Evolutionary conservation across 257 asterid species (phyloP).

Genomic region (Coffea eugenioides): DNA sequence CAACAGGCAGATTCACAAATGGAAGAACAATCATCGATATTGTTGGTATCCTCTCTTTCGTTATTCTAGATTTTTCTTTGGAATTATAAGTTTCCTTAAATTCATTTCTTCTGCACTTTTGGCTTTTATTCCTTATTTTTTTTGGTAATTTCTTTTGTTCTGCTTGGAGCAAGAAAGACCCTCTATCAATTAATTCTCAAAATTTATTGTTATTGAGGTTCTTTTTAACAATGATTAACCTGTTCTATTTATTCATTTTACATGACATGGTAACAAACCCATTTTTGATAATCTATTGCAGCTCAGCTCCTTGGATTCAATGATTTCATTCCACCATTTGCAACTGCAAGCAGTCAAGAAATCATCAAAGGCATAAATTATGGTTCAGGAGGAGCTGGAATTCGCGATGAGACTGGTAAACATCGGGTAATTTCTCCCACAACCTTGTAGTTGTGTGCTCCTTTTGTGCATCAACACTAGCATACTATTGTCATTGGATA

Average conservation of each 20-base stretch:
- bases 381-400: slow-evolving; percentile 43
- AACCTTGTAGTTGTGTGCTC: background rate
- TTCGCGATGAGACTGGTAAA: slow-evolving; percentile 31
- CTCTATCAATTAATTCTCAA: too few species aligned
- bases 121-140: too few species aligned
- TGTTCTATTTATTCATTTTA: too few species aligned
- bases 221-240: too few species aligned
- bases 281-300: background rate
- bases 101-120: background rate
- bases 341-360: slow-evolving; percentile 16
- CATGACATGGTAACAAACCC: too few species aligned
- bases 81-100: background rate
- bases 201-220: too few species aligned
- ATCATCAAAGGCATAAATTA: slow-evolving; percentile 37
- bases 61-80: too few species aligned
- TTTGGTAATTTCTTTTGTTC: too few species aligned
- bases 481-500: background rate
- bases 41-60: slow-evolving; percentile 25
- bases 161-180: too few species aligned
- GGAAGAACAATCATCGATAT: slow-evolving; percentile 37
- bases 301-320: slow-evolving; percentile 34
- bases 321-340: slow-evolving; percentile 28
- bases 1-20: slow-evolving; percentile 56
- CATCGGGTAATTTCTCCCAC: slow-evolving; percentile 12
- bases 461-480: background rate